A percentile compares a stretch with the other conserved stretches of the same genome.
Conservation (phyloP, 768 basidiomycete genomes). For the Leucocoprinus leucothites region DNA sequence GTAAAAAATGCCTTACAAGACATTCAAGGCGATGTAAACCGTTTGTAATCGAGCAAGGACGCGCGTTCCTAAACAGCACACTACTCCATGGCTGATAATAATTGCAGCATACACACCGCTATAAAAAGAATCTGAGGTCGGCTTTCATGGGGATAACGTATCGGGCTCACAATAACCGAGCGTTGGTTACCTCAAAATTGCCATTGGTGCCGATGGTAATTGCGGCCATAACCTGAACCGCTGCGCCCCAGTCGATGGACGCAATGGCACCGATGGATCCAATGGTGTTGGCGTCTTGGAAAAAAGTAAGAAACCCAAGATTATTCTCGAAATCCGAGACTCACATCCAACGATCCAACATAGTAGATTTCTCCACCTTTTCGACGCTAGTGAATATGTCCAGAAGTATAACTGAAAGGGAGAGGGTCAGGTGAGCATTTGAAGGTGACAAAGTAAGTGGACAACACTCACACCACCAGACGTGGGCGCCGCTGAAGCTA, state of each 20-base stretch:
- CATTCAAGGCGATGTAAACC: slow-evolving; percentile 67
- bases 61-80: slow-evolving; percentile 69
- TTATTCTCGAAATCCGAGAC: slow-evolving; percentile 46
- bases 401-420: slow-evolving; percentile 42
- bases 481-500: slow-evolving; percentile 69
- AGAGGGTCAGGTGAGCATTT: background rate
- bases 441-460: slow-evolving; percentile 30
- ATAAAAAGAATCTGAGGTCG: slow-evolving; percentile 22
- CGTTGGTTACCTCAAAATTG: slow-evolving; percentile 37
- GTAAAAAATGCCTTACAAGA: slow-evolving; percentile 42
- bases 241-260: slow-evolving; percentile 66
- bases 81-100: slow-evolving; percentile 54
- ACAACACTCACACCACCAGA: slow-evolving; percentile 53
- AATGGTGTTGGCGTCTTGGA: slow-evolving; percentile 46
- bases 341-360: slow-evolving; percentile 54
- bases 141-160: slow-evolving; percentile 13
- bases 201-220: slow-evolving; percentile 51
- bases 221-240: slow-evolving; percentile 64
- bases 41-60: slow-evolving; percentile 69
- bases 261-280: slow-evolving; percentile 48
- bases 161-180: slow-evolving; percentile 15
- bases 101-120: slow-evolving; percentile 68
- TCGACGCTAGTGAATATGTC: slow-evolving; percentile 44
- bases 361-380: slow-evolving; percentile 40
- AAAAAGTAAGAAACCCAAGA: slow-evolving; percentile 23